A percentile compares a stretch with the other conserved stretches of the same genome.
Evolutionary conservation across 2,329 filamentous ascomycete genomes (phyloP).

Genomic region (Epichloe baconii): DNA sequence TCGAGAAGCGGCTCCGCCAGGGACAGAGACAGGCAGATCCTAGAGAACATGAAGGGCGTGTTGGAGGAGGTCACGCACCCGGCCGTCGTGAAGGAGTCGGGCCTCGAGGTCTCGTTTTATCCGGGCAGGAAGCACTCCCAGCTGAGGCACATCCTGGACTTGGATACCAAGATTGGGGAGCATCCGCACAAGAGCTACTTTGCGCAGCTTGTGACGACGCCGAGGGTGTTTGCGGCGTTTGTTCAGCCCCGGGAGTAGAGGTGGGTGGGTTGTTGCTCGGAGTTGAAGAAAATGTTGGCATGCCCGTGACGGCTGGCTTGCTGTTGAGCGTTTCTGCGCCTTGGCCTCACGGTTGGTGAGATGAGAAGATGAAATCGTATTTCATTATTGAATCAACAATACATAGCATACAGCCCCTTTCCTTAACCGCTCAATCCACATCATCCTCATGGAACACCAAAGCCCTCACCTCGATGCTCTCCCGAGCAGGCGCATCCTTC

Average conservation of each 20-base stretch:
- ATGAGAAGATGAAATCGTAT: too few species aligned
- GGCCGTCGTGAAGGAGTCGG: not conserved
- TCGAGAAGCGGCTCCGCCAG: not conserved
- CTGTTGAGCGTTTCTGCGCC: too few species aligned
- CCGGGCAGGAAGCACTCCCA: not conserved
- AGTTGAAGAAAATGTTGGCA: too few species aligned
- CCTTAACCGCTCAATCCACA: not conserved
- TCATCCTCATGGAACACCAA: conserved; percentile 29
- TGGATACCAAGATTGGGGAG: conserved; percentile 3
- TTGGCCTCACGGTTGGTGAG: too few species aligned
- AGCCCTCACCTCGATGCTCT: conserved; percentile 45
- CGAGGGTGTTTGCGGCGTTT: conserved; percentile 8
- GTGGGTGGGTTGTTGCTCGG: not conserved
- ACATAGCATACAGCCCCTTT: not conserved
- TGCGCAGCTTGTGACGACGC: conserved; percentile 4
- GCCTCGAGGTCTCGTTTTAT: conserved; percentile 4
- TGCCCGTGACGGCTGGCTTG: too few species aligned
- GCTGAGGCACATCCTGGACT: conserved; percentile 2
- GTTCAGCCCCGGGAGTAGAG: not conserved
- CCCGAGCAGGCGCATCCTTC: conserved; percentile 34
- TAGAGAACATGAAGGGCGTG: conserved; percentile 1
- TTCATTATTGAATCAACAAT: not conserved
- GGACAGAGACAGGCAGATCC: conserved; percentile 4
- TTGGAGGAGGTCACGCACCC: not conserved
- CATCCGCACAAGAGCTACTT: conserved; percentile 1